Conservation (phyloP, 768 basidiomycete genomes). For the Mycena maculata region DNA sequence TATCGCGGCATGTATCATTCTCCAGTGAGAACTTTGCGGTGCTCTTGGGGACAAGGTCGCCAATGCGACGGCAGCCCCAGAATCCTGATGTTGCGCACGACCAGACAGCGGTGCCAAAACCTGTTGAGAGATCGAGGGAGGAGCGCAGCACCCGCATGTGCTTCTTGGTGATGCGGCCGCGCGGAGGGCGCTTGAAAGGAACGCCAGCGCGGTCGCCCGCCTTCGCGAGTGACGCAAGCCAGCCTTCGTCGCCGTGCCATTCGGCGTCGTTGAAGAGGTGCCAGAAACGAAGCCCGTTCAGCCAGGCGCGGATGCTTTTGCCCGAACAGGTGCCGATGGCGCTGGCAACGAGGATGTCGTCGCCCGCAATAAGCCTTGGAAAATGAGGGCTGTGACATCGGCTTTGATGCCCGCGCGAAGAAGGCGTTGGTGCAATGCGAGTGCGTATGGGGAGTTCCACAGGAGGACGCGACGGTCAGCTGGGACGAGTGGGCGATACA, state of each 20-base stretch:
- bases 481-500: too few relatives aligned
- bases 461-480: too few relatives aligned
- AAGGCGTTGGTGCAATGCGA: background rate
- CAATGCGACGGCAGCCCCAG: too few relatives aligned
- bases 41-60: background rate
- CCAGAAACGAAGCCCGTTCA: background rate
- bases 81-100: background rate
- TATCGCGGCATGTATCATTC: background rate
- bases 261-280: too few relatives aligned
- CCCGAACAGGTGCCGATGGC: constrained; percentile 1
- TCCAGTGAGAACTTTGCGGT: background rate
- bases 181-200: constrained; percentile 2
- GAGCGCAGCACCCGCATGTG: background rate
- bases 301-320: background rate
- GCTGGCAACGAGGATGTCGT: background rate
- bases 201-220: too few relatives aligned
- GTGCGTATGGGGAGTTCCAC: constrained; percentile 2
- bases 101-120: background rate
- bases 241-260: too few relatives aligned
- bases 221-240: too few relatives aligned
- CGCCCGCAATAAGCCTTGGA: background rate
- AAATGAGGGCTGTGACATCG: background rate
- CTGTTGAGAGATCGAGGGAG: background rate
- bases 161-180: constrained; percentile 3
- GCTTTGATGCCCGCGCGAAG: background rate